Evolutionary conservation across 2,329 filamentous ascomycete species (phyloP).

Genomic region (Xylaria sp.): DNA sequence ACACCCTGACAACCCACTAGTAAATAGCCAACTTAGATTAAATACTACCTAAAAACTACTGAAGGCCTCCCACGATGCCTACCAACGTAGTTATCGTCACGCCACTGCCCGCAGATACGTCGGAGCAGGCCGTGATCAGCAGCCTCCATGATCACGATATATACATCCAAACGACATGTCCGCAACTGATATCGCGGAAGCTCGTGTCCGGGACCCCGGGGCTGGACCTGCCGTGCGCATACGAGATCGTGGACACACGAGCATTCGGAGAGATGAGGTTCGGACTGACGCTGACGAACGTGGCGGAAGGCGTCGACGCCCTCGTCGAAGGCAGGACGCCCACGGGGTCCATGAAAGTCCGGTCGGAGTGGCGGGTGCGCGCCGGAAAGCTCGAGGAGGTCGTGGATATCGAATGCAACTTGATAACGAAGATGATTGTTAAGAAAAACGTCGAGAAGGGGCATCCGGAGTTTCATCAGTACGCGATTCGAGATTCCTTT

Average conservation of each 20-base stretch:
- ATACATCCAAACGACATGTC: conserved; percentile 46
- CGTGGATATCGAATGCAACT: conserved; percentile 45
- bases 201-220: conserved; percentile 29
- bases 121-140: conserved; percentile 40
- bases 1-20: not conserved
- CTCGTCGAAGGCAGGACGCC: conserved; percentile 44
- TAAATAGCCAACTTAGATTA: not conserved
- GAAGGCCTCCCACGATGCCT: conserved; percentile 33
- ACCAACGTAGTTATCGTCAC: conserved; percentile 55
- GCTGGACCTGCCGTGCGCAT: conserved; percentile 37
- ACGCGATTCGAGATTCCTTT: not conserved
- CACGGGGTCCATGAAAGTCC: conserved; percentile 41
- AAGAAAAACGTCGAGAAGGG: conserved; percentile 47
- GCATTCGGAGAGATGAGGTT: conserved; percentile 55
- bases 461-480: conserved; percentile 42
- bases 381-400: conserved; percentile 41
- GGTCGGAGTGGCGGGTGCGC: conserved; percentile 37
- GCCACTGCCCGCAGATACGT: conserved; percentile 43
- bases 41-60: not conserved
- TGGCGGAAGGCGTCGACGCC: conserved; percentile 42
- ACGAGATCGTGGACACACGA: conserved; percentile 45
- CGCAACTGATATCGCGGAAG: conserved; percentile 40
- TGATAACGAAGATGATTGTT: conserved; percentile 46
- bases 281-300: conserved; percentile 45
- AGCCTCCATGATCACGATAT: conserved; percentile 60